A percentile compares a stretch with the other conserved stretches of the same genome.
Conservation (phyloP, 139 green algal species). For the Chlorella sorokiniana region DNA sequence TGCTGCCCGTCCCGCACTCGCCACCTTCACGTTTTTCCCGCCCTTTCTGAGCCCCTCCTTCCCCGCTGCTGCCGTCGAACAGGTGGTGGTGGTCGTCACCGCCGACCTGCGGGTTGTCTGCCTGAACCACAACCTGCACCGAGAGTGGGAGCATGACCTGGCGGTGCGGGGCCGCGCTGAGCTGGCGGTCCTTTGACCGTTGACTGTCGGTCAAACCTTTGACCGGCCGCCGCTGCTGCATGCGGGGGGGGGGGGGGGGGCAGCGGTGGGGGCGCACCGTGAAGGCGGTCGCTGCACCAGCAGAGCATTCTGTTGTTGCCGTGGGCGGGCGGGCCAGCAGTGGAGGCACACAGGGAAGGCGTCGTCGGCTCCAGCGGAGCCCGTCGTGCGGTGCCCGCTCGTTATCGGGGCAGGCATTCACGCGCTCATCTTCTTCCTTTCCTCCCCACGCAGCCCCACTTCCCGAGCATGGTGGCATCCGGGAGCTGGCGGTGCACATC, state of each 20-base stretch:
- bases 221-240: background rate
- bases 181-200: background rate
- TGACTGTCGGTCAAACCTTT: background rate
- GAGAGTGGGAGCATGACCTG: slow-evolving; percentile 81
- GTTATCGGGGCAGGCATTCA: no score
- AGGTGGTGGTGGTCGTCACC: slow-evolving; percentile 92
- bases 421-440: background rate
- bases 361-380: no score
- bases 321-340: no score
- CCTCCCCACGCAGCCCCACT: slow-evolving; percentile 36
- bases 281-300: no score
- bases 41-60: background rate
- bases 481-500: slow-evolving; percentile 84
- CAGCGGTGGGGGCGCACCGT: no score
- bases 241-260: no score
- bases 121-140: slow-evolving; percentile 96
- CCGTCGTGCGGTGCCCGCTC: no score
- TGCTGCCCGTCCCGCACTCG: no score
- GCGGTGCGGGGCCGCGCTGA: slow-evolving; percentile 21
- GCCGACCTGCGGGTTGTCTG: slow-evolving; percentile 77
- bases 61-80: no score
- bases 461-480: slow-evolving; percentile 66
- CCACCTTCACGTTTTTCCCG: background rate
- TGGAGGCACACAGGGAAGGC: no score
- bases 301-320: no score